Conservation (phyloP, 192 early-diverging fungal genomes). For the Podila clonocystis region DNA sequence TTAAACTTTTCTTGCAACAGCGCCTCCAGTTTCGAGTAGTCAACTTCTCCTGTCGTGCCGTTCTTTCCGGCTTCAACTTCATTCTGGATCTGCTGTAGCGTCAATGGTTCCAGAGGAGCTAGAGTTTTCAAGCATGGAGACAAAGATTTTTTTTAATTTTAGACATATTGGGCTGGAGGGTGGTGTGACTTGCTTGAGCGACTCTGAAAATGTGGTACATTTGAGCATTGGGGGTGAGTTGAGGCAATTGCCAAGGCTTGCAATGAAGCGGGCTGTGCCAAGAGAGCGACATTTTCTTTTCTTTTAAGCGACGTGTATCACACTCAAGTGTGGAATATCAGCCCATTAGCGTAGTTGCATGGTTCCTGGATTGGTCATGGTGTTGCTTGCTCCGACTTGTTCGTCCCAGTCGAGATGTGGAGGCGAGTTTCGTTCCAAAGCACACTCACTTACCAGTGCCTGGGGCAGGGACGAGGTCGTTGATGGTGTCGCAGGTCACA, state of each 20-base stretch:
- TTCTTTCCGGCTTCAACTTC: conserved; percentile 23
- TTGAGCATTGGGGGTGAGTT: background rate
- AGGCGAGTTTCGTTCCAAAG: too few species aligned
- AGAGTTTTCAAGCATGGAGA: background rate
- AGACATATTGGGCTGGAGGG: background rate
- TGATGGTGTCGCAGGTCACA: conserved; percentile 91
- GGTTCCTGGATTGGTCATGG: too few species aligned
- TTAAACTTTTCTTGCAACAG: conserved; percentile 33
- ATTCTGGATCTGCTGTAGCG: conserved; percentile 28
- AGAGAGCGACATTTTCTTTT: background rate
- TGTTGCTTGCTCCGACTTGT: too few species aligned
- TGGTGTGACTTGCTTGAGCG: background rate
- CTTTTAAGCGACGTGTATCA: background rate
- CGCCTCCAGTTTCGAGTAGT: conserved; percentile 24
- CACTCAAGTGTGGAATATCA: too few species aligned
- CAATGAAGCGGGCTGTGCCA: conserved; percentile 1
- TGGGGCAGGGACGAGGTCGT: conserved; percentile 66
- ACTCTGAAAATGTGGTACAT: background rate
- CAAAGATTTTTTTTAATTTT: background rate
- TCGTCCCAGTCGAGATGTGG: too few species aligned
- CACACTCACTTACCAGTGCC: conserved; percentile 36
- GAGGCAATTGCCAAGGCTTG: background rate
- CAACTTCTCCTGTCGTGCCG: conserved; percentile 11
- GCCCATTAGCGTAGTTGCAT: too few species aligned
- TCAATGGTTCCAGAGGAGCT: conserved; percentile 42